Percentiles rank a stretch among this genome's conserved stretches.
Evolutionary conservation across 441 rosid genomes (phyloP).

Genomic region (Eruca vesicaria): DNA sequence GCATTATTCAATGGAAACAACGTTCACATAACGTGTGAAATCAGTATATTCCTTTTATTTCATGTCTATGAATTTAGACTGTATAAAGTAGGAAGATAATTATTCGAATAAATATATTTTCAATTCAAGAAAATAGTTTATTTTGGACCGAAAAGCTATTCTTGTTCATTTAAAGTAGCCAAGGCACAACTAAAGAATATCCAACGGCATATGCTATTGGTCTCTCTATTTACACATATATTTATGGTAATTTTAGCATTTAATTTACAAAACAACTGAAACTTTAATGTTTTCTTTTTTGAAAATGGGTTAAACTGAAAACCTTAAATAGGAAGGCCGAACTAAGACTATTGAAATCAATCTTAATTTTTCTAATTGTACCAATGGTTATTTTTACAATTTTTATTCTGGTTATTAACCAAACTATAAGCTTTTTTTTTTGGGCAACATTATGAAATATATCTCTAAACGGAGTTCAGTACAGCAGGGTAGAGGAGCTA

Average conservation of each 20-base stretch:
- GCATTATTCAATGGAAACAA: neutral
- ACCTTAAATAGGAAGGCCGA: neutral
- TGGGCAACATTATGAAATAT: too few relatives aligned
- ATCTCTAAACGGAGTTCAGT: too few relatives aligned
- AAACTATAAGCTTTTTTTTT: too few relatives aligned
- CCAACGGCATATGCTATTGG: conserved; percentile 24
- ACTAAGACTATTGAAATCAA: neutral
- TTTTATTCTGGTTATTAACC: neutral
- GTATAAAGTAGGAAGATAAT: conserved; percentile 12
- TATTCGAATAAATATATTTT: conserved; percentile 10
- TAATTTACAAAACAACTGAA: neutral
- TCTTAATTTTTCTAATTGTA: neutral
- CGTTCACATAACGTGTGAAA: neutral
- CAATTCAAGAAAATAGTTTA: neutral
- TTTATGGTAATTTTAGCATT: neutral
- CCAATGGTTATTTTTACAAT: neutral
- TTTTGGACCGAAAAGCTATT: conserved; percentile 23
- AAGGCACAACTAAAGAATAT: conserved; percentile 26
- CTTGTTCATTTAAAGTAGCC: conserved; percentile 26
- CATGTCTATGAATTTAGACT: conserved; percentile 10
- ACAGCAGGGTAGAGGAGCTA: too few relatives aligned
- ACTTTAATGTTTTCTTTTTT: too few relatives aligned
- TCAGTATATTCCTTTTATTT: conserved; percentile 10
- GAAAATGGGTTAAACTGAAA: neutral
- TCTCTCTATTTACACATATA: conserved; percentile 10